A percentile compares a stretch with the other conserved stretches of the same genome.
These are phyloP conservation scores for Coelastrella sp. DNA, from an alignment of 139 green algal species.

Conservation along the genomic window DNA sequence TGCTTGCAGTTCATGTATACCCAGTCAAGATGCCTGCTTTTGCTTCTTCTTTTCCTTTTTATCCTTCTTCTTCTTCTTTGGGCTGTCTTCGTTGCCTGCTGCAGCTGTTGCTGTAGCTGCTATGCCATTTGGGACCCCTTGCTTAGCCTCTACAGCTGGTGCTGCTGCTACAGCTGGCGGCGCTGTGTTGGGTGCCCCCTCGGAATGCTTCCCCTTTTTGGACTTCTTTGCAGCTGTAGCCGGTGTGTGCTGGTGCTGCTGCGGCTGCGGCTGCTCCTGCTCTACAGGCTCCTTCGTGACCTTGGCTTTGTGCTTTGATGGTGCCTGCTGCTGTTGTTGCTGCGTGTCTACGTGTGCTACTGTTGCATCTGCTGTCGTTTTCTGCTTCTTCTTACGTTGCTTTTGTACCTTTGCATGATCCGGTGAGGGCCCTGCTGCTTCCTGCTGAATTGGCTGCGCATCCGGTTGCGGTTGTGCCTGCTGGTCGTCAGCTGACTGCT, in stretches of 20 bases:
- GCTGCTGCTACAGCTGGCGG: background rate
- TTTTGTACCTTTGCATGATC: background rate
- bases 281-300: background rate
- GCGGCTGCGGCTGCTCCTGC: background rate
- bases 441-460: background rate
- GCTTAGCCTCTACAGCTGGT: background rate
- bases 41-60: constrained; percentile 9
- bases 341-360: background rate
- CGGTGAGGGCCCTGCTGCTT: background rate
- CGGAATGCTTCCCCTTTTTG: background rate
- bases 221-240: background rate
- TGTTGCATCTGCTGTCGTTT: background rate
- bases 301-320: constrained; percentile 1
- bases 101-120: background rate
- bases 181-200: background rate
- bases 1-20: too few species aligned
- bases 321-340: background rate
- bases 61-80: background rate
- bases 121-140: background rate
- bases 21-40: background rate
- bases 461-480: background rate
- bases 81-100: background rate
- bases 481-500: background rate
- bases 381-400: background rate
- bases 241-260: background rate